A percentile compares a stretch with the other conserved stretches of the same genome.
Conservation (phyloP, 768 basidiomycete species). For the Phlebiopsis flavidoalba region DNA sequence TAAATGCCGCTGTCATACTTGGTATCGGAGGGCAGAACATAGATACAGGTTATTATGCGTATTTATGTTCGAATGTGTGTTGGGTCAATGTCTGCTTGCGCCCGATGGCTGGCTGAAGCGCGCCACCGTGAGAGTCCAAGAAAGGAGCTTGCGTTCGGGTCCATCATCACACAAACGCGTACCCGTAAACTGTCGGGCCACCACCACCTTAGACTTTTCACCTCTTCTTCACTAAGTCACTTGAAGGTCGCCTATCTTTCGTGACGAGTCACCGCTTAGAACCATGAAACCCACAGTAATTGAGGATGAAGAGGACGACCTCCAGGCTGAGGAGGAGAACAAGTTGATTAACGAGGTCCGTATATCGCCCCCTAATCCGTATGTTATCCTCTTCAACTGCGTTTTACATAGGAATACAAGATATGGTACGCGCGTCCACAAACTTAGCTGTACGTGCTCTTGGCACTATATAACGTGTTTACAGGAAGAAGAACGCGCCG, state of each 20-base stretch:
- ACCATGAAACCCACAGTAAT: slow-evolving; percentile 43
- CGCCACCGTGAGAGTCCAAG: slow-evolving; percentile 3
- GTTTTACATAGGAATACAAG: slow-evolving; percentile 65
- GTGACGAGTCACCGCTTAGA: background rate
- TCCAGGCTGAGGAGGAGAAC: slow-evolving; percentile 81
- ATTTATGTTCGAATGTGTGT: background rate
- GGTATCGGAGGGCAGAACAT: background rate
- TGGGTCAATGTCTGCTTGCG: background rate
- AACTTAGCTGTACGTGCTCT: background rate
- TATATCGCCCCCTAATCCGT: slow-evolving; percentile 13
- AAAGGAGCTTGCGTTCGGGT: background rate
- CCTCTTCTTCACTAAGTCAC: background rate
- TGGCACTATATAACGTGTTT: background rate
- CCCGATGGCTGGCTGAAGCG: slow-evolving; percentile 6
- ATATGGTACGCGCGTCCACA: slow-evolving; percentile 50
- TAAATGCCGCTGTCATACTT: background rate
- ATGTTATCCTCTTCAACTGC: background rate
- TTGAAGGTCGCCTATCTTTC: too few relatives aligned
- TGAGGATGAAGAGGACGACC: slow-evolving; percentile 76
- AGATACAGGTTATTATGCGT: background rate
- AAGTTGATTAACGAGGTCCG: slow-evolving; percentile 81
- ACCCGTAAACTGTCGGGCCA: background rate
- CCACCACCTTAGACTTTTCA: background rate
- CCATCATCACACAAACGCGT: background rate
- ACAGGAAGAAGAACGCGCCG: slow-evolving; percentile 94